phyloP scores from a whole-genome alignment of 1,284 basidiomycete species.

The Ceratobasidium sp. region DNA sequence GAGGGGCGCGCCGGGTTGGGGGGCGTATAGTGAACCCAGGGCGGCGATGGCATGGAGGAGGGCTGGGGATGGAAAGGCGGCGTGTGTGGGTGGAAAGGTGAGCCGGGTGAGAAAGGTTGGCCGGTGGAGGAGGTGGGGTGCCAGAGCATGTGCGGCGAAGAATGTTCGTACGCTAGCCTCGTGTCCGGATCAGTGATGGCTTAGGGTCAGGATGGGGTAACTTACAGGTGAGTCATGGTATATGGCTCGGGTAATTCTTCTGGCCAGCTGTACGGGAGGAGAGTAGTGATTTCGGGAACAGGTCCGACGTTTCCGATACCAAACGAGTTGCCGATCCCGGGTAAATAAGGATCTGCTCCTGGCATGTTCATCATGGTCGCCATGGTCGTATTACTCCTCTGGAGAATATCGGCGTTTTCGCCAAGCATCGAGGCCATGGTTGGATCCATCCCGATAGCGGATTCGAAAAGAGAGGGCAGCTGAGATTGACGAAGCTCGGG shows the following conservation, averaged over 20 bases:
- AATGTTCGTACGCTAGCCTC: conserved; percentile 48
- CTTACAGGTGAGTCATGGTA: conserved; percentile 31
- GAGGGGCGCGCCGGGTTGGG: conserved; percentile 36
- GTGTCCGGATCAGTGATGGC: neutral
- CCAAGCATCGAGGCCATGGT: neutral
- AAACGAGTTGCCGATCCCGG: neutral
- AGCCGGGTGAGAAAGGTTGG: conserved; percentile 50
- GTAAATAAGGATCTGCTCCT: neutral
- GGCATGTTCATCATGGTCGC: conserved; percentile 8
- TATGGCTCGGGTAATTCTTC: conserved; percentile 32
- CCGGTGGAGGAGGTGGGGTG: conserved; percentile 50
- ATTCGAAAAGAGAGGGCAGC: conserved; percentile 6
- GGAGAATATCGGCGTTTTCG: neutral
- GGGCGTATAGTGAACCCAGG: conserved; percentile 49
- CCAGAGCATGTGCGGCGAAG: conserved; percentile 49
- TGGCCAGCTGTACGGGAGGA: conserved; percentile 32
- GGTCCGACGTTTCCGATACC: neutral
- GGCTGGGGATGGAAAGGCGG: conserved; percentile 51
- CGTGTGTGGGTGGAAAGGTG: conserved; percentile 52
- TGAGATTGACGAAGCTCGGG: neutral
- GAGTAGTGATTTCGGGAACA: neutral
- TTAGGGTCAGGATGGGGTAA: neutral
- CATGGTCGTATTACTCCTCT: neutral
- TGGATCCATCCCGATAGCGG: neutral
- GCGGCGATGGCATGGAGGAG: conserved; percentile 55